Conservation (phyloP, 148 eudicot genomes). For the Pharnaceum exiguum region DNA sequence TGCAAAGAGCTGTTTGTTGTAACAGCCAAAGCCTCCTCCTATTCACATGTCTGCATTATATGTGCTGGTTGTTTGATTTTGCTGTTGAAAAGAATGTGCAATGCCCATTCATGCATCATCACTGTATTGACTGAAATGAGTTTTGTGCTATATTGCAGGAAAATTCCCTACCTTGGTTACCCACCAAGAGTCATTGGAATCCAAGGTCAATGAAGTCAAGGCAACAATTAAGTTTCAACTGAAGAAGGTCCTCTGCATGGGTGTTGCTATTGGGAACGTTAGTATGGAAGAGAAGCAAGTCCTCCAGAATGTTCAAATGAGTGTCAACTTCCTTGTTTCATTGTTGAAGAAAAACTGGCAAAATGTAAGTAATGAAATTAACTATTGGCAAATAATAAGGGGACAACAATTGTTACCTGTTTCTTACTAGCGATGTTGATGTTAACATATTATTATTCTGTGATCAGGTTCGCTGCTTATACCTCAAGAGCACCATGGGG, state of each 20-base stretch:
- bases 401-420: neutral
- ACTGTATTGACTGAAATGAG: too few relatives aligned
- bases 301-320: conserved; percentile 36
- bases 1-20: too few relatives aligned
- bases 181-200: conserved; percentile 36
- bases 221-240: conserved; percentile 36
- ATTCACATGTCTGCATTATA: too few relatives aligned
- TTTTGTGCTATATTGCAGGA: conserved; percentile 18
- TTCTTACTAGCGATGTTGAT: neutral
- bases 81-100: too few relatives aligned
- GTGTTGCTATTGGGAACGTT: conserved; percentile 37
- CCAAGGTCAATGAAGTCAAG: conserved; percentile 34
- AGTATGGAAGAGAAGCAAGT: conserved; percentile 39
- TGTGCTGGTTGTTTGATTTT: too few relatives aligned
- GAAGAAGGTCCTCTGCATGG: conserved; percentile 40
- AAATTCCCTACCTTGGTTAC: conserved; percentile 37
- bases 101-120: too few relatives aligned
- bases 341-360: conserved; percentile 40
- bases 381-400: neutral
- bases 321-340: conserved; percentile 40
- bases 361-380: conserved; percentile 24
- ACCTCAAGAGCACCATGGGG: conserved; percentile 46
- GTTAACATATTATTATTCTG: neutral
- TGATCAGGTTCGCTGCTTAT: conserved; percentile 38
- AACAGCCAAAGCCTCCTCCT: too few relatives aligned